Percentiles rank a stretch among this genome's conserved stretches.
phyloP scores from a whole-genome alignment of 164 flowering plant genomes.

The Protea cynaroides region DNA sequence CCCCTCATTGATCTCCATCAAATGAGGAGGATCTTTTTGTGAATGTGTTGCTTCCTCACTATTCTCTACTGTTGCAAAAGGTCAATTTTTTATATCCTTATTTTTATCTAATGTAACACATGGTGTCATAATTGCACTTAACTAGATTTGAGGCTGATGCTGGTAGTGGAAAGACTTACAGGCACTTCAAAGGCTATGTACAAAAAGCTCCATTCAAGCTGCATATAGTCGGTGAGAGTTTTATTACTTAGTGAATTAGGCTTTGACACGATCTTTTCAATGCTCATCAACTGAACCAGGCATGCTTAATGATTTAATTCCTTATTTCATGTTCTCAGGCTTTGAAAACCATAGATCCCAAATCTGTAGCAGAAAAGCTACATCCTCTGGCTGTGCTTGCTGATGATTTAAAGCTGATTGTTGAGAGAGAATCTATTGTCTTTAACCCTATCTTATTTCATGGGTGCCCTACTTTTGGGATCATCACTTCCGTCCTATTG shows the following conservation, averaged over 20 bases:
- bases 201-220: conserved; percentile 45
- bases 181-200: conserved; percentile 34
- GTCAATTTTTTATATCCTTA: not conserved
- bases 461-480: conserved; percentile 59
- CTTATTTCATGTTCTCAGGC: conserved; percentile 29
- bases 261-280: not conserved
- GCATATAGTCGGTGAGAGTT: conserved; percentile 52
- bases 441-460: conserved; percentile 51
- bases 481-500: conserved; percentile 37
- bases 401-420: conserved; percentile 48
- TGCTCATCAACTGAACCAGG: conserved; percentile 1
- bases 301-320: conserved; percentile 1
- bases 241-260: conserved; percentile 1
- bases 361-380: conserved; percentile 27
- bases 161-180: conserved; percentile 20
- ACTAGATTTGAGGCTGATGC: conserved; percentile 15
- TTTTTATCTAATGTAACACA: not conserved
- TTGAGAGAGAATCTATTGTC: conserved; percentile 45
- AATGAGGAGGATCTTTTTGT: too few relatives aligned
- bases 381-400: conserved; percentile 74
- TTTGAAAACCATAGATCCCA: conserved; percentile 24
- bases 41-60: too few relatives aligned
- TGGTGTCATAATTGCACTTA: conserved; percentile 26
- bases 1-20: too few relatives aligned
- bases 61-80: too few relatives aligned